Conservation (phyloP, 1,284 basidiomycete genomes). For the Ustilago cynodontis region DNA sequence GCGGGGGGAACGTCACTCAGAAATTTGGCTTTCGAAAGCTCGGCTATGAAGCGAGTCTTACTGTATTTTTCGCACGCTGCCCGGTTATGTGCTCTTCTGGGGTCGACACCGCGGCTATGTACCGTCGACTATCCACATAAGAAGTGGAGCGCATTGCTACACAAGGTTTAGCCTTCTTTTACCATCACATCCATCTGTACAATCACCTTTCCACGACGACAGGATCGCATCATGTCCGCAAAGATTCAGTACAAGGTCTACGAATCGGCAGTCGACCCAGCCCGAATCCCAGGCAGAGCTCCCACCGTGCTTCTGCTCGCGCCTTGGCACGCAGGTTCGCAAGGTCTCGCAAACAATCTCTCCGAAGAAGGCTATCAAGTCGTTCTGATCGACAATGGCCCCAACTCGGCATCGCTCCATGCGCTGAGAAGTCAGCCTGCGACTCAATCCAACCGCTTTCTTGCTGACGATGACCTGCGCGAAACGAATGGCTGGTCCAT, state of each 20-base stretch:
- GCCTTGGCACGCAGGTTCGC: conserved; percentile 23
- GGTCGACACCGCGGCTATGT: conserved; percentile 15
- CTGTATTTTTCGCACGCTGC: background rate
- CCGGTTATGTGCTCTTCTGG: background rate
- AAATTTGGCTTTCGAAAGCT: background rate
- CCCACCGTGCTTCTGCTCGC: conserved; percentile 24
- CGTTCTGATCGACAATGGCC: conserved; percentile 19
- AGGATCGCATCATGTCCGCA: conserved; percentile 2
- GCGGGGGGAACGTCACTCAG: background rate
- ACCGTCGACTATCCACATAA: conserved; percentile 3
- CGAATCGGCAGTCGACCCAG: conserved; percentile 15
- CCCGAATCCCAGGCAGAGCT: conserved; percentile 23
- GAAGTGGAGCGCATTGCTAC: background rate
- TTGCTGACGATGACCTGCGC: conserved; percentile 17
- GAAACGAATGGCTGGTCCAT: conserved; percentile 27
- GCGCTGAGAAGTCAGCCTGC: conserved; percentile 11
- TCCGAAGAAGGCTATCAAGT: conserved; percentile 47
- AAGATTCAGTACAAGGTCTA: conserved; percentile 17
- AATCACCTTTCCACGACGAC: background rate
- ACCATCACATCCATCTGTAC: background rate
- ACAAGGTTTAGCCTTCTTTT: background rate
- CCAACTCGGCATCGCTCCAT: conserved; percentile 12
- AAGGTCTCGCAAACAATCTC: conserved; percentile 30
- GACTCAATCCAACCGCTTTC: background rate
- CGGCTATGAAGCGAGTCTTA: conserved; percentile 3